Percentiles rank a stretch among this genome's conserved stretches.
phyloP scores from a whole-genome alignment of 116 monocot species.

The Phalaenopsis hybrid region DNA sequence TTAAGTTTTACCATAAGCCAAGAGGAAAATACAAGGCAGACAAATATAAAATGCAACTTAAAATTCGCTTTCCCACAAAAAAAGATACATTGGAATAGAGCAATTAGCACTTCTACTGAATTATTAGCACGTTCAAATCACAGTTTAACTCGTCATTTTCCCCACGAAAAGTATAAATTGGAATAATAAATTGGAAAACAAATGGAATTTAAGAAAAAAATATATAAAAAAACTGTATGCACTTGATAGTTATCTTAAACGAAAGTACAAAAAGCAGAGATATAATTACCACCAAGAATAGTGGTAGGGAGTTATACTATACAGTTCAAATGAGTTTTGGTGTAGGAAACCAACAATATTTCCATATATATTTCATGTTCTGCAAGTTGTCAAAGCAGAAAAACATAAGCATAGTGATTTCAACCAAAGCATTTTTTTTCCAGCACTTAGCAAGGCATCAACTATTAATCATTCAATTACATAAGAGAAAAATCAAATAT shows the following conservation, averaged over 20 bases:
- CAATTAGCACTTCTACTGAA: neutral
- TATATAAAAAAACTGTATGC: neutral
- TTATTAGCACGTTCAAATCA: neutral
- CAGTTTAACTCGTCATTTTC: neutral
- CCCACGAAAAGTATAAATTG: neutral
- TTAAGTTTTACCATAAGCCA: too few species aligned
- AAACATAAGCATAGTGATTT: neutral
- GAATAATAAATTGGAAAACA: neutral
- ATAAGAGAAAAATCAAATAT: neutral
- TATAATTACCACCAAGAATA: neutral
- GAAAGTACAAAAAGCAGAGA: neutral
- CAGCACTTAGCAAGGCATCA: neutral
- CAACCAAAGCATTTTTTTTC: neutral
- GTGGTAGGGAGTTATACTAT: neutral
- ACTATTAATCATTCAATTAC: conserved; percentile 1
- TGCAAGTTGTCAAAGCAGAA: neutral
- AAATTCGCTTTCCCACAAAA: neutral
- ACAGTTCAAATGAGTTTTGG: neutral
- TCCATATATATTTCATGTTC: neutral
- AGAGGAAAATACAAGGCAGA: too few species aligned
- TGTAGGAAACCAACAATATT: neutral
- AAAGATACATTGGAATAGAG: neutral
- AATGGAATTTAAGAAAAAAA: neutral
- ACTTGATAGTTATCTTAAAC: neutral
- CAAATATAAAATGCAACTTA: too few species aligned